These are phyloP conservation scores for Termitomyces sp. DNA, from an alignment of 768 basidiomycete genomes.

Conservation along the genomic window DNA sequence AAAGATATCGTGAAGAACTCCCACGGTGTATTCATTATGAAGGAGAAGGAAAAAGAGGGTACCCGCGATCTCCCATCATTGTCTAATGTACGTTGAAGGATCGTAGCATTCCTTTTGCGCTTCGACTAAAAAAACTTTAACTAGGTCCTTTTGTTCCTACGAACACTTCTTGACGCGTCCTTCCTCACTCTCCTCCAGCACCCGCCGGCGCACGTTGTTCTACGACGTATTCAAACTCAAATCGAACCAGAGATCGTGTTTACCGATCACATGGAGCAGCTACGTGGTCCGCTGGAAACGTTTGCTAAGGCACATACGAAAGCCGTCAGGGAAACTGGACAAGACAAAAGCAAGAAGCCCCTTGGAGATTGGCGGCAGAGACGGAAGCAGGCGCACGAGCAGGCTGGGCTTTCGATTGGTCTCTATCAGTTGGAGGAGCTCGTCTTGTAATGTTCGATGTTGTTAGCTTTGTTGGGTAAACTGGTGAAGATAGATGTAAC, in stretches of 20 bases:
- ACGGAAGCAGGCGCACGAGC: conserved; percentile 48
- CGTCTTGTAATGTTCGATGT: conserved; percentile 25
- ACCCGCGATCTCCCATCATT: conserved; percentile 34
- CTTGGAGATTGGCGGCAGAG: conserved; percentile 46
- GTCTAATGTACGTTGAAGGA: conserved; percentile 28
- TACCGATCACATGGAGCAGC: conserved; percentile 43
- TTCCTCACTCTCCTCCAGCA: conserved; percentile 67
- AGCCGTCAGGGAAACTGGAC: conserved; percentile 36
- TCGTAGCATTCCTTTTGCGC: background rate
- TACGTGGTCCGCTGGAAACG: conserved; percentile 59
- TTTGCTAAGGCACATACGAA: conserved; percentile 55
- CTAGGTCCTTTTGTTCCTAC: conserved; percentile 57
- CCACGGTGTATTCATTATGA: conserved; percentile 34
- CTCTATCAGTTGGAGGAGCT: conserved; percentile 73
- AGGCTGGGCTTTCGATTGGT: conserved; percentile 49
- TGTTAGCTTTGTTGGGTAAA: background rate
- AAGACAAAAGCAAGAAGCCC: conserved; percentile 28
- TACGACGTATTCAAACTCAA: conserved; percentile 44
- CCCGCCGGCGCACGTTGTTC: conserved; percentile 47
- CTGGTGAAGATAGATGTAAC: background rate
- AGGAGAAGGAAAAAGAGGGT: conserved; percentile 18
- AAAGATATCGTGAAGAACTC: conserved; percentile 35
- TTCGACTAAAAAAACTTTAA: background rate
- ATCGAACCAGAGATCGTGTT: conserved; percentile 52
- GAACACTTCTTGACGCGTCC: conserved; percentile 65